Evolutionary conservation across 1,284 basidiomycete species (phyloP).

Genomic region (Heterobasidion parviporum): DNA sequence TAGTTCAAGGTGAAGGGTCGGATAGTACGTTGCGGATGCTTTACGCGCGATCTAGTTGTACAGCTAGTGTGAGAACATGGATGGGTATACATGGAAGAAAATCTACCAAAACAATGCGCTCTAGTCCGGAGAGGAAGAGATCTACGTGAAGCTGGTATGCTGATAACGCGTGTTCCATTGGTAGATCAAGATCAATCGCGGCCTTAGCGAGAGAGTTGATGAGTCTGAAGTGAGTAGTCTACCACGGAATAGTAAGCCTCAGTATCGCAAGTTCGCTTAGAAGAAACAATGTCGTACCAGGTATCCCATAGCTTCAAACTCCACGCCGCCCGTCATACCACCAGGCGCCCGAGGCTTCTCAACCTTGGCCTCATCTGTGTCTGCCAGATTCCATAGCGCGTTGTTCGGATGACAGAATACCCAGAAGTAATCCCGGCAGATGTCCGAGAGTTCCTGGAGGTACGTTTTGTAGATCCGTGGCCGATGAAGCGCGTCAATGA

Average conservation of each 20-base stretch:
- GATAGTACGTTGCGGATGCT: conserved; percentile 89
- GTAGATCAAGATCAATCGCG: conserved; percentile 54
- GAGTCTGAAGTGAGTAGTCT: conserved; percentile 83
- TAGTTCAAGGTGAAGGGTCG: conserved; percentile 85
- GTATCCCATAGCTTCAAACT: conserved; percentile 95
- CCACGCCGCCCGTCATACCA: conserved; percentile 97
- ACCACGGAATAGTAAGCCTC: conserved; percentile 6
- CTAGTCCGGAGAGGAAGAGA: conserved; percentile 82
- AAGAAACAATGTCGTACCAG: conserved; percentile 47
- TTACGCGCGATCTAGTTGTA: conserved; percentile 75
- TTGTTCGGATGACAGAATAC: conserved; percentile 97
- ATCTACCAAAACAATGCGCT: conserved; percentile 68
- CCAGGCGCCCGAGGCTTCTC: conserved; percentile 92
- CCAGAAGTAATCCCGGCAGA: conserved; percentile 97
- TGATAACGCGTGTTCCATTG: conserved; percentile 62
- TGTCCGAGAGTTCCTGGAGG: conserved; percentile 80
- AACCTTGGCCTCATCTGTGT: conserved; percentile 77
- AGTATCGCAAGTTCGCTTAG: not conserved
- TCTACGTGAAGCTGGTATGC: conserved; percentile 78
- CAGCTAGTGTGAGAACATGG: not conserved
- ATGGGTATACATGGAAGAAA: not conserved
- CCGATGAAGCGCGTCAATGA: conserved; percentile 79
- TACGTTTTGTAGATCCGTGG: conserved; percentile 89
- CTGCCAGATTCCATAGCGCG: conserved; percentile 76
- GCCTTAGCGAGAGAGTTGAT: conserved; percentile 69